Conservation (phyloP, 169 alveolate genomes). For the Eimeria brunetti region DNA sequence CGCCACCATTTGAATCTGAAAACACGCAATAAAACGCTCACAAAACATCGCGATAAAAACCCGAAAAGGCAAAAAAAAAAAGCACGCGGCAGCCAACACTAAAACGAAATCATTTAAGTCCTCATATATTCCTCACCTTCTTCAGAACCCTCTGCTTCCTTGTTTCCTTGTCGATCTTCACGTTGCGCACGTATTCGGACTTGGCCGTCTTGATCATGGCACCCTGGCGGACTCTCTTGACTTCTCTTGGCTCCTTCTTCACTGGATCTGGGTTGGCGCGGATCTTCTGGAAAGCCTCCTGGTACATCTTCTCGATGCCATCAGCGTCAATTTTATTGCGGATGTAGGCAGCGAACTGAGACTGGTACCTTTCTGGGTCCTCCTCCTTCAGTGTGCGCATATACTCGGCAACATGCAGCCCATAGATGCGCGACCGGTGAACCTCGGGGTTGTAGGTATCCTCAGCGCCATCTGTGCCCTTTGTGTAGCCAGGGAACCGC, state of each 20-base stretch:
- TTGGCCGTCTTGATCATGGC: slow-evolving; percentile 90
- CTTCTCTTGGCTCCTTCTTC: slow-evolving; percentile 90
- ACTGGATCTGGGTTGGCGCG: slow-evolving; percentile 96
- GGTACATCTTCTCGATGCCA: slow-evolving; percentile 97
- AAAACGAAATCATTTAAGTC: background rate
- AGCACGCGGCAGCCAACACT: too few species aligned
- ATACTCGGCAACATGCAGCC: slow-evolving; percentile 98
- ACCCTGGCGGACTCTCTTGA: slow-evolving; percentile 89
- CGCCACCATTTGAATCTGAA: slow-evolving; percentile 49
- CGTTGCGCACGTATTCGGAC: slow-evolving; percentile 95
- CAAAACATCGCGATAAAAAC: background rate
- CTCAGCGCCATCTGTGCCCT: slow-evolving; percentile 90
- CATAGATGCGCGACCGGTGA: slow-evolving; percentile 99
- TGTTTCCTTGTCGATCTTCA: slow-evolving; percentile 94
- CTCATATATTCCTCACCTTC: slow-evolving; percentile 87
- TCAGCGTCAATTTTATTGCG: slow-evolving; percentile 95
- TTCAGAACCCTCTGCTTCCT: slow-evolving; percentile 96
- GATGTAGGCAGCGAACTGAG: slow-evolving; percentile 97
- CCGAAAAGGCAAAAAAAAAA: background rate
- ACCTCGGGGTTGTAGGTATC: slow-evolving; percentile 98
- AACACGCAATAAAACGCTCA: background rate
- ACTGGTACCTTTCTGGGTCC: slow-evolving; percentile 96
- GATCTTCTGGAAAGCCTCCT: slow-evolving; percentile 98
- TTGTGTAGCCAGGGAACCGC: slow-evolving; percentile 99
- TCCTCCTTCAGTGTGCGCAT: slow-evolving; percentile 96